Base-by-base conservation (phyloP, 495 filamentous ascomycete species). In the Xylaria castorea region DNA sequence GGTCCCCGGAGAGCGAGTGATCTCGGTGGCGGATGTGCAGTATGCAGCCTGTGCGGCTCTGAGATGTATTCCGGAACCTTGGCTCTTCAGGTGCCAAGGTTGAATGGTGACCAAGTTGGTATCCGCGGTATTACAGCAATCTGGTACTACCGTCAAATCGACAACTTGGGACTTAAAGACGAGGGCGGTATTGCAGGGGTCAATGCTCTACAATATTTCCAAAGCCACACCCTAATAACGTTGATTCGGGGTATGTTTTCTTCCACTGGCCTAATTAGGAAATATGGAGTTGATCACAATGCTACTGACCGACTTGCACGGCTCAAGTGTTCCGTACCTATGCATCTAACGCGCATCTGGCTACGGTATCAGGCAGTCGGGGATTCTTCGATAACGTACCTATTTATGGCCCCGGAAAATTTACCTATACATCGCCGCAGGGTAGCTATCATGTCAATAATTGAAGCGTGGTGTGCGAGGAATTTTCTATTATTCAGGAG, bases 231-330 rank as follows among this genome's bases (percentile, higher is more conserved):
- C 25, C 22, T 12, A 32, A 57, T 14, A 57, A 14, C 3, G 3
- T 4, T 11, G 7, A 58, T 34, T 8, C 38, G 30, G 61, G 3
- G 16, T 64, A 3, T 25, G 6, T 38, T 64, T 20, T 7, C 8
- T n/a, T 36, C 22, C 16, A 27, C 60, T 42, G 14, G 8, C 38
- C 60, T 3, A 42, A 63, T 63, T 20, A 8, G 12, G 64, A 4
- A 53, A 51, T 53, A 25, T 25, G 5, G 11, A n/a, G 65, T 8
- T 67, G 65, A 67, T 67, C 65, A 36, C 6, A 67, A 67, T 68
- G 32, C 25, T 14, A 1, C n/a, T 9, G 9, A 64, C 25, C 20
- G 9, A 64, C 20, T 46, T 22, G 12, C 38, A 64, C 3, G 62
- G 62, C 40, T 20, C 40, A 5, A 64, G 16, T 9, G 16, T 25